A percentile compares a stretch with the other conserved stretches of the same genome.
These are phyloP conservation scores for Claviceps citrina DNA, from an alignment of 2,329 filamentous ascomycete genomes.

Conservation along the genomic window DNA sequence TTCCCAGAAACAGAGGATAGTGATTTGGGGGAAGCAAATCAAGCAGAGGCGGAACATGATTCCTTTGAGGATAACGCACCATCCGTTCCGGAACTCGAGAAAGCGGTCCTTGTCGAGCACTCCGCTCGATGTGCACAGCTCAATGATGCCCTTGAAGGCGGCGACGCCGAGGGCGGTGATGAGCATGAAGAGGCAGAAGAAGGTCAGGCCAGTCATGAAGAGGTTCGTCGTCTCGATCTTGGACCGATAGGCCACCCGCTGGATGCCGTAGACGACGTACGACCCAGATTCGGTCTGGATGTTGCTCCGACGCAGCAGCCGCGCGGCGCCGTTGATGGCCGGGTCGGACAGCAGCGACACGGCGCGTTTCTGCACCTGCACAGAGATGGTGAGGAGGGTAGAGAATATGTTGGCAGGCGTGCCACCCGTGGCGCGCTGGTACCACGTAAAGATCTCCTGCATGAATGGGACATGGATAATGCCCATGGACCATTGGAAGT, in stretches of 20 bases:
- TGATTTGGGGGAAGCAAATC: constrained; percentile 82
- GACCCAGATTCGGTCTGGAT: constrained; percentile 36
- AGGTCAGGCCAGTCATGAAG: constrained; percentile 77
- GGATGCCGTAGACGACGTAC: constrained; percentile 60
- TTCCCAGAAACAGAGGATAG: constrained; percentile 82
- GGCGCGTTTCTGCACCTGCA: constrained; percentile 58
- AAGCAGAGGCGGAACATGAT: constrained; percentile 81
- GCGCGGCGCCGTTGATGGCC: constrained; percentile 16
- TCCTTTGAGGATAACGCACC: constrained; percentile 80
- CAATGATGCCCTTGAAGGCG: constrained; percentile 66
- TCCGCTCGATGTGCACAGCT: constrained; percentile 55
- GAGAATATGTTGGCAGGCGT: constrained; percentile 67
- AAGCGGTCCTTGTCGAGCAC: constrained; percentile 77
- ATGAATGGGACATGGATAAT: constrained; percentile 74
- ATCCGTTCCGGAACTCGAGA: constrained; percentile 81
- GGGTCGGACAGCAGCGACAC: constrained; percentile 30
- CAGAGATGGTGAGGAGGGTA: constrained; percentile 54
- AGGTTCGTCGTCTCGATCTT: constrained; percentile 79
- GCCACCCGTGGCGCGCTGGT: constrained; percentile 80
- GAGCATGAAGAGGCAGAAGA: constrained; percentile 72
- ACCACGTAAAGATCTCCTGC: constrained; percentile 82
- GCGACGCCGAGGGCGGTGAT: constrained; percentile 57
- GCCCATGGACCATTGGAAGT: constrained; percentile 95
- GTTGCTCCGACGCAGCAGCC: constrained; percentile 29
- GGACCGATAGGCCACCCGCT: constrained; percentile 74